Evolutionary conservation across 768 basidiomycete species (phyloP).

Genomic region (Phaeotremella fagi): DNA sequence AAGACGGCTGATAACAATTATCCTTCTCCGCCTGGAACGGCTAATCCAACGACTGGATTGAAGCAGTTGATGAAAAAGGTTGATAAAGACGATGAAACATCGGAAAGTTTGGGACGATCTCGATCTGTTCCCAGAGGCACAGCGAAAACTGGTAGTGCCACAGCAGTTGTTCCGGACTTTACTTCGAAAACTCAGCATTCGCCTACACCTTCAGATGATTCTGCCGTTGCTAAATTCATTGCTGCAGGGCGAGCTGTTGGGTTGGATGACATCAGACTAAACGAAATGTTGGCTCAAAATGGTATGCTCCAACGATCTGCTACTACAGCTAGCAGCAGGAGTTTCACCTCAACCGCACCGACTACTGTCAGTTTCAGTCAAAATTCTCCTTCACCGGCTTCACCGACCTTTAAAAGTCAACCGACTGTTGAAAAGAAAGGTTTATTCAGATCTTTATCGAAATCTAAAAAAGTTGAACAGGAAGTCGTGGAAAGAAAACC

Average conservation of each 20-base stretch:
- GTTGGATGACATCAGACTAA: constrained; percentile 23
- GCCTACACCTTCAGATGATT: constrained; percentile 12
- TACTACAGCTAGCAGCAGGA: constrained; percentile 2
- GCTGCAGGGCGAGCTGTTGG: constrained; percentile 34
- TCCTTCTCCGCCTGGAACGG: constrained; percentile 18
- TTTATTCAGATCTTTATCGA: constrained; percentile 30
- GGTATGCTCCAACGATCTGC: constrained; percentile 19
- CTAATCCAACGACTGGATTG: constrained; percentile 12
- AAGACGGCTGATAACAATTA: background rate
- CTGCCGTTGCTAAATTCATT: constrained; percentile 28
- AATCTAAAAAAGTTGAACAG: background rate
- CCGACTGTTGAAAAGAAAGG: constrained; percentile 14
- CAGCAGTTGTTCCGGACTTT: background rate
- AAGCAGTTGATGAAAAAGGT: constrained; percentile 16
- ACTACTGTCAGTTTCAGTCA: background rate
- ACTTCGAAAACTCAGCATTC: constrained; percentile 1
- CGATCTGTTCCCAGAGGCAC: background rate
- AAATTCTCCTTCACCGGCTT: constrained; percentile 1
- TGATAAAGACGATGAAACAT: background rate
- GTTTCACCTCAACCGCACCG: background rate
- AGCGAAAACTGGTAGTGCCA: background rate
- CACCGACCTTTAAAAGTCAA: background rate
- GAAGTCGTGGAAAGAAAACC: background rate
- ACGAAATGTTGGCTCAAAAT: constrained; percentile 29
- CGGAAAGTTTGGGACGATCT: background rate